Base-by-base conservation (phyloP, 1,284 basidiomycete genomes). In the Tylopilus sp. region DNA sequence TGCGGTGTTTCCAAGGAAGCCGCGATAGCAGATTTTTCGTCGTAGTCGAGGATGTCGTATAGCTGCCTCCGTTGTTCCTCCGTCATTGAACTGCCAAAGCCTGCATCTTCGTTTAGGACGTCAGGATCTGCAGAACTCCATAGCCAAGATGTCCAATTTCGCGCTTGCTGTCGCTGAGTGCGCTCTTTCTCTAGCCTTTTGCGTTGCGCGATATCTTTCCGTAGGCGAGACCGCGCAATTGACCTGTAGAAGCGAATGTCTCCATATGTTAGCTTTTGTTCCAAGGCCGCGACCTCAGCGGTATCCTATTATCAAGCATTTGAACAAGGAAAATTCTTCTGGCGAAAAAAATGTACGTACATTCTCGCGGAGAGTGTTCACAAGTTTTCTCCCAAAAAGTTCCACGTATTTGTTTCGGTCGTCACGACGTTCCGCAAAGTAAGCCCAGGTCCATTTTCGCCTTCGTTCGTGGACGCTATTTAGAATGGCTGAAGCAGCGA, bases 191-290 rank as follows among this genome's bases (percentile, higher is more conserved):
- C 86, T 8, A 89, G 68, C 52, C 76, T 78, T 62, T 81, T 81
- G 41, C 81, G 78, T 24, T 85, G 73, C 2, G 81, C 87, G 30
- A 82, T 76, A 61, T 99, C 93, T 64, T 96, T 94, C 58, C 87
- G 85, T 15, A 97, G 74, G 58, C 87, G 85, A 7, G 91, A 93
- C 8, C 93, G 84, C 1, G 94, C 93, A 53, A 99, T 92, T 4
- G 94, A 98, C 21, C 96, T 84, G 73, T 98, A 99, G 71, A 98
- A 98, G 11, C 96, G 87, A 47, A 99, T 89, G 62, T 99, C 96
- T 66, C 97, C 92, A 64, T 98, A 99, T 1, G 83, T 80, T 11
- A 99, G 76, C 65, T 91, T 91, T 58, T 70, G 73, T 67, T 99
- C 97, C 46, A 99, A 73, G 1, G 72, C 75, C 42, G 82, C 77